phyloP scores from a whole-genome alignment of 148 eudicot genomes.

The Drosera capensis region DNA sequence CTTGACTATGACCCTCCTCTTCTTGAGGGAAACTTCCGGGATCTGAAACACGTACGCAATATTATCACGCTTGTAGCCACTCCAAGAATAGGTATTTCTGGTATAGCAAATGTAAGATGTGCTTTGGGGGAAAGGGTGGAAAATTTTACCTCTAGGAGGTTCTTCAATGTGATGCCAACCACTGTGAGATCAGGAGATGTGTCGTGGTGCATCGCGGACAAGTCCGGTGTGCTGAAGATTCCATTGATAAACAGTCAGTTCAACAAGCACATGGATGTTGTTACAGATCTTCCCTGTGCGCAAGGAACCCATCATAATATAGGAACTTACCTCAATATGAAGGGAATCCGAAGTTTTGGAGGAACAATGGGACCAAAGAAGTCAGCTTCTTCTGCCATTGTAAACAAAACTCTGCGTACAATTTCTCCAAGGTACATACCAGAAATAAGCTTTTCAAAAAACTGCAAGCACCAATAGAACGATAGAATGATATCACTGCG shows the following conservation, averaged over 20 bases:
- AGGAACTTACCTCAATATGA: constrained; percentile 29
- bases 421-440: constrained; percentile 53
- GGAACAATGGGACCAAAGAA: constrained; percentile 36
- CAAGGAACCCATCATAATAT: neutral
- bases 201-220: constrained; percentile 91
- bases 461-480: constrained; percentile 13
- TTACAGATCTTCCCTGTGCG: neutral
- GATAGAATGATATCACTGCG: neutral
- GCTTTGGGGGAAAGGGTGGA: neutral
- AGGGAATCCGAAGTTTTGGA: constrained; percentile 23
- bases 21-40: constrained; percentile 38
- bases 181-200: constrained; percentile 53
- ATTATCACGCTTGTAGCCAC: neutral
- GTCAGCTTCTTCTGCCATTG: constrained; percentile 38
- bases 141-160: constrained; percentile 41
- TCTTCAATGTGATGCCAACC: constrained; percentile 44
- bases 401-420: constrained; percentile 31
- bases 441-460: constrained; percentile 47
- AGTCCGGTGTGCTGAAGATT: constrained; percentile 57
- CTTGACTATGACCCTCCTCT: constrained; percentile 40
- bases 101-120: neutral
- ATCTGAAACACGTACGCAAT: constrained; percentile 17
- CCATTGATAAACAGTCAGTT: neutral
- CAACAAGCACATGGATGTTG: neutral
- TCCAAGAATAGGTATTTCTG: neutral